A percentile compares a stretch with the other conserved stretches of the same genome.
Evolutionary conservation across 345 rosid genomes (phyloP).

Genomic region (Ricinus communis): DNA sequence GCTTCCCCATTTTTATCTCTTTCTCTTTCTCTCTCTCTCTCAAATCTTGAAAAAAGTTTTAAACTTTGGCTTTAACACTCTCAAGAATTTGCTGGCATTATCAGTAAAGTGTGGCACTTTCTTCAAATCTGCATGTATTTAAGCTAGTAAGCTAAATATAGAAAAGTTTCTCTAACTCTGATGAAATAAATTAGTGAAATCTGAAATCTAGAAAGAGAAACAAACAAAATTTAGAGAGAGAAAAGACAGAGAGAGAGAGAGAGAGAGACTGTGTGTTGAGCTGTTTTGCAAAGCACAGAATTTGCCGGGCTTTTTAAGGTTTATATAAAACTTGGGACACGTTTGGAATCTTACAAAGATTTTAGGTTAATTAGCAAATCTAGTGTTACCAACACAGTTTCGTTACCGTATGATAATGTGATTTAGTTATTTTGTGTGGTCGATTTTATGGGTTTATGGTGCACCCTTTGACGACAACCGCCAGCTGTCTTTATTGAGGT

Average conservation of each 20-base stretch:
- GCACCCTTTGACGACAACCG: background rate
- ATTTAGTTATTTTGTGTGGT: background rate
- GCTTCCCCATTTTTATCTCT: slow-evolving; percentile 36
- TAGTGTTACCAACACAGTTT: background rate
- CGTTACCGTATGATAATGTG: background rate
- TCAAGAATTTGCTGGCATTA: slow-evolving; percentile 3
- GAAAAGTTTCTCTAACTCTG: background rate
- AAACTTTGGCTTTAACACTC: background rate
- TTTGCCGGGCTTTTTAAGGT: slow-evolving; percentile 23
- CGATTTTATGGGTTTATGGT: background rate
- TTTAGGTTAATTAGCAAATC: background rate
- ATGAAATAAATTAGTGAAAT: background rate
- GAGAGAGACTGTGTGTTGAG: background rate
- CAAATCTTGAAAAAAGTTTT: slow-evolving; percentile 23
- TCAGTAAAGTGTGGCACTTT: background rate
- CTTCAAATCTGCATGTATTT: background rate
- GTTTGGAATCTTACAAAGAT: slow-evolving; percentile 2
- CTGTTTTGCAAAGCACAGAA: slow-evolving; percentile 7
- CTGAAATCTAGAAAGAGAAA: background rate
- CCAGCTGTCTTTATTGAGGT: background rate
- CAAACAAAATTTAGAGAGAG: too few relatives aligned
- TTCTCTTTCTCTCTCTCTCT: background rate
- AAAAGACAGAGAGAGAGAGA: background rate
- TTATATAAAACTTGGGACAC: slow-evolving; percentile 1
- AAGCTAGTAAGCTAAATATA: slow-evolving; percentile 1